Evolutionary conservation across 371 early-diverging fungal genomes (phyloP).

Genomic region (Apophysomyces trapeziformis): DNA sequence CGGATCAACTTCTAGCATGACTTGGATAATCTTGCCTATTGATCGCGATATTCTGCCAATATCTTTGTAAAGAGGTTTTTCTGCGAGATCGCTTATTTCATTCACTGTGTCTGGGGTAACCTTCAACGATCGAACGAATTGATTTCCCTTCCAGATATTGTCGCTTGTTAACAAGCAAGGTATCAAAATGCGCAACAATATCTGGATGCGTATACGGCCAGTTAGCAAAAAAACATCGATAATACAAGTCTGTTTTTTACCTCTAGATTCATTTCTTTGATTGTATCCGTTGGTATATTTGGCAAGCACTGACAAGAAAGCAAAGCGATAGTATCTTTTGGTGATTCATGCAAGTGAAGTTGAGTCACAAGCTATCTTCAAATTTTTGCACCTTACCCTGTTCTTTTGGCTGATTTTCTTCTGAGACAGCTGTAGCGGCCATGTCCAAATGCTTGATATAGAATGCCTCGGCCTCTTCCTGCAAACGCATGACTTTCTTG

Average conservation of each 20-base stretch:
- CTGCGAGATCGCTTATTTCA: constrained; percentile 17
- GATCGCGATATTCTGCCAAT: constrained; percentile 52
- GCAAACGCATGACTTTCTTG: constrained; percentile 24
- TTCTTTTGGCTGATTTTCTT: constrained; percentile 11
- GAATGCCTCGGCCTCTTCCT: constrained; percentile 22
- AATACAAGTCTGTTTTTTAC: constrained; percentile 5
- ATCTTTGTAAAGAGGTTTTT: constrained; percentile 43
- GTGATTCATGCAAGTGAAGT: not conserved
- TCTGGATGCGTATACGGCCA: not conserved
- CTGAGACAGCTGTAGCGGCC: constrained; percentile 1
- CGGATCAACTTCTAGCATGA: constrained; percentile 18
- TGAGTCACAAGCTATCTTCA: not conserved
- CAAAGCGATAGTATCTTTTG: constrained; percentile 28
- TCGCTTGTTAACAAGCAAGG: constrained; percentile 36
- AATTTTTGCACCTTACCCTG: constrained; percentile 27
- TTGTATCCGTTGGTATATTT: constrained; percentile 17
- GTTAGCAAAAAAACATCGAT: not conserved
- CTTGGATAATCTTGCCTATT: constrained; percentile 30
- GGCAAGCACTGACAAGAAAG: constrained; percentile 46
- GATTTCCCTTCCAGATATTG: constrained; percentile 32
- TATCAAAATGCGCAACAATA: constrained; percentile 21
- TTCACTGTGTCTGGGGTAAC: constrained; percentile 18
- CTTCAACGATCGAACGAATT: constrained; percentile 22
- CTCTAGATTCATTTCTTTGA: constrained; percentile 19
- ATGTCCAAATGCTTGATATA: constrained; percentile 27